Conservation (phyloP, 2,329 filamentous ascomycete species). For the Calonectria leucothoes region DNA sequence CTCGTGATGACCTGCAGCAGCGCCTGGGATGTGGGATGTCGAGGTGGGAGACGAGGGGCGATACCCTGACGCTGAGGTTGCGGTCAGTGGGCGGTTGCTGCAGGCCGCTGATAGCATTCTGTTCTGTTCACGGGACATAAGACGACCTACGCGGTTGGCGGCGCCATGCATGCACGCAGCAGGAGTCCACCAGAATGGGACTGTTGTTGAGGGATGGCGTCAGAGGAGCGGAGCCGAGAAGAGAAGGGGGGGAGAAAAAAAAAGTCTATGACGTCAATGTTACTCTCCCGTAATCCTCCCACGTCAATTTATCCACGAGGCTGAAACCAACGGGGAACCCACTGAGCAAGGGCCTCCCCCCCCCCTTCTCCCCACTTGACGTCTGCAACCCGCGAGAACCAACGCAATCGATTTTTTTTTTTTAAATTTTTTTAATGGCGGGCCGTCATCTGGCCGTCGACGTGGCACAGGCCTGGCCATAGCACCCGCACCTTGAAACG, state of each 20-base stretch:
- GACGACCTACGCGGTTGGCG: constrained; percentile 5
- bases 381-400: background rate
- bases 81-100: constrained; percentile 12
- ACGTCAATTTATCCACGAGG: constrained; percentile 41
- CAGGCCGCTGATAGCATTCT: constrained; percentile 16
- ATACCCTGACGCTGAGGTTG: constrained; percentile 18
- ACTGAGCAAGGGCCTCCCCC: constrained; percentile 1
- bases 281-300: constrained; percentile 32
- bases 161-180: constrained; percentile 18
- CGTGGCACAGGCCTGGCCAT: constrained; percentile 35
- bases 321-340: constrained; percentile 35
- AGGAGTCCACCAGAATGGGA: constrained; percentile 12
- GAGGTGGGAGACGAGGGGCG: constrained; percentile 24
- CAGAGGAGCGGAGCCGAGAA: constrained; percentile 20
- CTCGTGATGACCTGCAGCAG: constrained; percentile 35
- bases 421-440: background rate
- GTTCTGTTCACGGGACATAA: background rate
- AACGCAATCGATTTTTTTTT: background rate
- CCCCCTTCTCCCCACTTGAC: background rate
- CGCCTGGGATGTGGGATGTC: constrained; percentile 12
- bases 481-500: constrained; percentile 21
- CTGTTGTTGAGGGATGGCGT: constrained; percentile 14
- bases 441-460: constrained; percentile 33
- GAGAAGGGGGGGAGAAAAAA: background rate
- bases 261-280: constrained; percentile 36